Evolutionary conservation across 148 eudicot genomes (phyloP).

Genomic region (Rhododendron henanense): DNA sequence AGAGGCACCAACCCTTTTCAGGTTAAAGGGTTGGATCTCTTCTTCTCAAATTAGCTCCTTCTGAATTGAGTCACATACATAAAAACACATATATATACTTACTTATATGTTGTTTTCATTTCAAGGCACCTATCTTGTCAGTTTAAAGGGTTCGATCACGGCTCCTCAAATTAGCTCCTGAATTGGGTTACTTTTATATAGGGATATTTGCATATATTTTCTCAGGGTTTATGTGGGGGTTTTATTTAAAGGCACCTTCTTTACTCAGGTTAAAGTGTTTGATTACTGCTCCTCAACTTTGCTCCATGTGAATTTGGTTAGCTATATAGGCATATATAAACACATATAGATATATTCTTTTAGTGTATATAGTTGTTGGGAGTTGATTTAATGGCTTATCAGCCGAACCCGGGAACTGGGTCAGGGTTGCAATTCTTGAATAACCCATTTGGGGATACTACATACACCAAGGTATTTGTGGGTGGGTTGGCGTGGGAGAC

Average conservation of each 20-base stretch:
- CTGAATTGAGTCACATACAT: neutral
- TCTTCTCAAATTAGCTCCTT: neutral
- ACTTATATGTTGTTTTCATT: neutral
- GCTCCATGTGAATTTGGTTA: neutral
- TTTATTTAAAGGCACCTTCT: neutral
- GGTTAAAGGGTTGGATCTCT: neutral
- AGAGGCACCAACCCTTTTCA: neutral
- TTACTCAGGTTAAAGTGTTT: neutral
- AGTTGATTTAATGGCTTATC: slow-evolving; percentile 13
- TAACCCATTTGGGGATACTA: slow-evolving; percentile 21
- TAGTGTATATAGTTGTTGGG: slow-evolving; percentile 5
- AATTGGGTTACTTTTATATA: neutral
- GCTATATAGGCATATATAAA: neutral
- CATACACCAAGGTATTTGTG: slow-evolving; percentile 31
- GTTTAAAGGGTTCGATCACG: neutral
- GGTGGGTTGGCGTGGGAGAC: slow-evolving; percentile 35
- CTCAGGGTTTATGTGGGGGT: slow-evolving; percentile 1
- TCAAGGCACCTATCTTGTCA: neutral
- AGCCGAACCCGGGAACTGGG: slow-evolving; percentile 11
- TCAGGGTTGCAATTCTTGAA: slow-evolving; percentile 14
- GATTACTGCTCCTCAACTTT: neutral
- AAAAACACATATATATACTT: neutral
- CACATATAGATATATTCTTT: neutral
- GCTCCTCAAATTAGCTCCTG: slow-evolving; percentile 2
- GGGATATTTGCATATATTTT: neutral